Evolutionary conservation across 2,329 filamentous ascomycete species (phyloP).

Genomic region (Neofusicoccum sp.): DNA sequence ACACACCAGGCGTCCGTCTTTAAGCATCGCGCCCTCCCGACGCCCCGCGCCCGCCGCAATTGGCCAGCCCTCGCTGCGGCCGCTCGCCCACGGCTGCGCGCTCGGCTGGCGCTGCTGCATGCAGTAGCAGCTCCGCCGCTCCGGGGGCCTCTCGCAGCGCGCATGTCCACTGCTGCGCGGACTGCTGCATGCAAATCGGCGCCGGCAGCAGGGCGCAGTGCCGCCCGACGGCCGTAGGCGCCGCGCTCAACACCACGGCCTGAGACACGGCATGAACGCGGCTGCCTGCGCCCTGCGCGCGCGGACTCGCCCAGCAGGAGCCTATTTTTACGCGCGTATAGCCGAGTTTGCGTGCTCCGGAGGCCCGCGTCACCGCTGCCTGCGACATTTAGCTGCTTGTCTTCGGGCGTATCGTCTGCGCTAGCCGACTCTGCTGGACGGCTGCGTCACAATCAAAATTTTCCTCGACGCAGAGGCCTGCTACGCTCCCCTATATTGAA

Average conservation of each 20-base stretch:
- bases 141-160: not conserved
- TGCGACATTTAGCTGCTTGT: not conserved
- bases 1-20: not conserved
- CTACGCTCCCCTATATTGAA: not conserved
- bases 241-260: not conserved
- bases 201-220: not conserved
- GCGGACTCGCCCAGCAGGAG: not conserved
- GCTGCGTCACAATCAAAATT: not conserved
- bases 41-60: not conserved
- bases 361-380: not conserved
- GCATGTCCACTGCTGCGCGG: too few relatives aligned
- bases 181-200: too few relatives aligned
- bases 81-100: not conserved
- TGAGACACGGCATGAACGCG: not conserved
- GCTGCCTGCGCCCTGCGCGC: not conserved
- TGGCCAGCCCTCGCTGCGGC: too few relatives aligned
- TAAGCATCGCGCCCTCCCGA: not conserved
- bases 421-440: not conserved
- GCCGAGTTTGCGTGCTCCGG: not conserved
- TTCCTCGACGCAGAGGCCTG: slow-evolving; percentile 1
- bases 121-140: not conserved
- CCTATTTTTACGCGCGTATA: not conserved
- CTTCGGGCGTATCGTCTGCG: not conserved
- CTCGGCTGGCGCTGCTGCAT: not conserved
- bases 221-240: not conserved